A percentile compares a stretch with the other conserved stretches of the same genome.
Conservation (phyloP, 2,329 filamentous ascomycete species). For the Monilinia polystroma region DNA sequence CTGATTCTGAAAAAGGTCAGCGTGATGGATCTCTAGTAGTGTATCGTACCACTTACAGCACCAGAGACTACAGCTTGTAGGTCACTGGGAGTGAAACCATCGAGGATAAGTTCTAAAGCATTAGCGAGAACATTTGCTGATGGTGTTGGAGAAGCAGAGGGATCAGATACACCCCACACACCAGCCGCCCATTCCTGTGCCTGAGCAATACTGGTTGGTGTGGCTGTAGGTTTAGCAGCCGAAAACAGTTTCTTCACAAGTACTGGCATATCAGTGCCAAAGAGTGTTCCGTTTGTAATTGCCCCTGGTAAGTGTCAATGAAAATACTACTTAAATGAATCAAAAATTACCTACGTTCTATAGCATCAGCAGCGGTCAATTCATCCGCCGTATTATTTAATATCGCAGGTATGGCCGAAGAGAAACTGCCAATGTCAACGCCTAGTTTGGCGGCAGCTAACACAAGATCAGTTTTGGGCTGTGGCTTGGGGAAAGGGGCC, state of each 20-base stretch:
- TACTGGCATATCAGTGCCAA: conserved; percentile 26
- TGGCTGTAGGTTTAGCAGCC: conserved; percentile 34
- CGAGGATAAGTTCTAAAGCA: conserved; percentile 26
- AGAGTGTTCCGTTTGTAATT: conserved; percentile 28
- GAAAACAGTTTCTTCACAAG: conserved; percentile 27
- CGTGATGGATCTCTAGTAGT: neutral
- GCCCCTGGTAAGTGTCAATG: conserved; percentile 9
- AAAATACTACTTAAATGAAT: too few species aligned
- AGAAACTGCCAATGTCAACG: neutral
- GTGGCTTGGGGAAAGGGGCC: conserved; percentile 5
- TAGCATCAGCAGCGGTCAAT: neutral
- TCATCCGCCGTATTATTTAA: neutral
- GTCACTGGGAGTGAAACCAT: conserved; percentile 28
- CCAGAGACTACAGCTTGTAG: conserved; percentile 22
- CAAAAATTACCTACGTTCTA: neutral
- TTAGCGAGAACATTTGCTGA: conserved; percentile 26
- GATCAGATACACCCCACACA: conserved; percentile 19
- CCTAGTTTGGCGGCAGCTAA: neutral
- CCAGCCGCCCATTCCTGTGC: conserved; percentile 26
- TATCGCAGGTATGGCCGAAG: neutral
- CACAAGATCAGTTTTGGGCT: neutral
- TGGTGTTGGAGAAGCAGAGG: conserved; percentile 21
- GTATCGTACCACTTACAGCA: neutral
- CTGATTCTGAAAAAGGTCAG: conserved; percentile 1
- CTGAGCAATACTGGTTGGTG: conserved; percentile 33